A percentile compares a stretch with the other conserved stretches of the same genome.
Evolutionary conservation across 2,329 filamentous ascomycete genomes (phyloP).

Genomic region (Coniochaeta sp.): DNA sequence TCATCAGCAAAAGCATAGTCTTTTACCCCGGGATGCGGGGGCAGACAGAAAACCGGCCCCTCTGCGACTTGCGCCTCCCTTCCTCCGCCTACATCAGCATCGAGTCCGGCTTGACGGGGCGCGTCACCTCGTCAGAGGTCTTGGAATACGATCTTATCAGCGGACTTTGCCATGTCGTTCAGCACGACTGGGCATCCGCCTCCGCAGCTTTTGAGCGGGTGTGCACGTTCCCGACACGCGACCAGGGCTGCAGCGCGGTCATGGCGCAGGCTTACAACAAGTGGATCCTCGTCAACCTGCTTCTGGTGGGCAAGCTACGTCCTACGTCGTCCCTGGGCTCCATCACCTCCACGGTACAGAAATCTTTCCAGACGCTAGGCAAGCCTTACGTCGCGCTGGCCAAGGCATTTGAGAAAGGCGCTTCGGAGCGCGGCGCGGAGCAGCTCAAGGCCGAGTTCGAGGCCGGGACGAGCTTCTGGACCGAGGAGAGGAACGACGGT

Average conservation of each 20-base stretch:
- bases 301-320: constrained; percentile 56
- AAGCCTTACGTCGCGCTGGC: constrained; percentile 67
- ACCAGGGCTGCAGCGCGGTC: constrained; percentile 59
- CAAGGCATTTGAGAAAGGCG: constrained; percentile 51
- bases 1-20: constrained; percentile 59
- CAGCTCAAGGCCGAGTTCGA: constrained; percentile 50
- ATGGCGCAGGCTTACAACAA: constrained; percentile 91
- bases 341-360: constrained; percentile 30
- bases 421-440: constrained; percentile 41
- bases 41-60: constrained; percentile 24
- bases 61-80: constrained; percentile 38
- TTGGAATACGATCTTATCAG: constrained; percentile 61
- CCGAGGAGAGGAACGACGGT: constrained; percentile 63
- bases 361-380: constrained; percentile 48
- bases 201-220: constrained; percentile 54
- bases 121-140: constrained; percentile 43
- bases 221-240: constrained; percentile 59
- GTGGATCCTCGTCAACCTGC: constrained; percentile 71
- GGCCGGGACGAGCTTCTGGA: constrained; percentile 48
- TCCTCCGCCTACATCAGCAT: constrained; percentile 52
- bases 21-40: constrained; percentile 49
- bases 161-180: constrained; percentile 56
- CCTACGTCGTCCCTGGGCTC: constrained; percentile 41
- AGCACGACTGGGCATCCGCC: constrained; percentile 55
- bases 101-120: constrained; percentile 47